phyloP scores from a whole-genome alignment of 2,329 filamentous ascomycete genomes.

The Xylogone sp. region DNA sequence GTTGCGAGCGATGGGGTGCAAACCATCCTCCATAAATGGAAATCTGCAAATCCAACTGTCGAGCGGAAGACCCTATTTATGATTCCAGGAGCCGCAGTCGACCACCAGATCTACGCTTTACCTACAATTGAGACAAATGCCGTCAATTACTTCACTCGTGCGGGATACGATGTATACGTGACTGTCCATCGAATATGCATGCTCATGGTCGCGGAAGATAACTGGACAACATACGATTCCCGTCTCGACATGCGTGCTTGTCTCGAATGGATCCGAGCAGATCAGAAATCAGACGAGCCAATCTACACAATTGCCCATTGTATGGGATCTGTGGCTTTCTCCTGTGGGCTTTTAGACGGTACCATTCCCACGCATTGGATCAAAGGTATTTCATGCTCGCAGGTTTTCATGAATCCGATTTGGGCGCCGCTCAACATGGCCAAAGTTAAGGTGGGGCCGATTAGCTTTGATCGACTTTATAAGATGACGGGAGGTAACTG shows the following conservation, averaged over 20 bases:
- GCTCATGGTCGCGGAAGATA: constrained; percentile 43
- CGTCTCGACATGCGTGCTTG: constrained; percentile 56
- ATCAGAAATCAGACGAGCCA: constrained; percentile 27
- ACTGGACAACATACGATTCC: constrained; percentile 57
- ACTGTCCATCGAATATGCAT: constrained; percentile 55
- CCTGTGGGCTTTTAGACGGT: constrained; percentile 57
- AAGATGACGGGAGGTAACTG: constrained; percentile 44
- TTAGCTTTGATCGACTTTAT: constrained; percentile 49
- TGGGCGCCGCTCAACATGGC: constrained; percentile 53
- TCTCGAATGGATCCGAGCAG: constrained; percentile 46
- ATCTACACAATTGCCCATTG: constrained; percentile 60
- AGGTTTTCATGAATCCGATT: constrained; percentile 61
- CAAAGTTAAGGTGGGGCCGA: constrained; percentile 46
- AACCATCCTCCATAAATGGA: constrained; percentile 54
- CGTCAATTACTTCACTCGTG: constrained; percentile 58
- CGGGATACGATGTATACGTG: constrained; percentile 57
- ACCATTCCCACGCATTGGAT: constrained; percentile 55
- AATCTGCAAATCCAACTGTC: constrained; percentile 35
- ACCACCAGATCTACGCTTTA: constrained; percentile 59
- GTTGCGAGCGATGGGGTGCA: constrained; percentile 48
- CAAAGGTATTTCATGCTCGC: constrained; percentile 52
- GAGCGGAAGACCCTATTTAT: constrained; percentile 50
- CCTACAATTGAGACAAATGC: constrained; percentile 61
- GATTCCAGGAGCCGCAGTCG: constrained; percentile 59
- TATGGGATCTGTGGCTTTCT: constrained; percentile 57